Percentiles rank a stretch among this genome's conserved stretches.
Evolutionary conservation across 352 stramenopile species (phyloP).

Genomic region (Globisporangium canariense): DNA sequence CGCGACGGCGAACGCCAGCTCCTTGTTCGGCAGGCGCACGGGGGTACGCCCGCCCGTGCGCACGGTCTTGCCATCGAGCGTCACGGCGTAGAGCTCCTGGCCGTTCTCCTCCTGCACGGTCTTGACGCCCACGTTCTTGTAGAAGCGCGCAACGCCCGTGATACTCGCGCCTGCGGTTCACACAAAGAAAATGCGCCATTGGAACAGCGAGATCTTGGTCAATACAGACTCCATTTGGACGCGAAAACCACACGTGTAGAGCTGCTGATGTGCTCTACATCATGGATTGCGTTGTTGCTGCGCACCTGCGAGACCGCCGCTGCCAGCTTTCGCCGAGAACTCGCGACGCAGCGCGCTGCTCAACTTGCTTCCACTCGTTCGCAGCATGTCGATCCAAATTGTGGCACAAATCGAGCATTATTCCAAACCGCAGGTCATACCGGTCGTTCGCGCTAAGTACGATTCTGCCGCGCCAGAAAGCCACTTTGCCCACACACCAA

Average conservation of each 20-base stretch:
- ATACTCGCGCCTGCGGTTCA: constrained; percentile 61
- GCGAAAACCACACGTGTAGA: background rate
- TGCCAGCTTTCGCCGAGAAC: constrained; percentile 48
- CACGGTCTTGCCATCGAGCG: constrained; percentile 78
- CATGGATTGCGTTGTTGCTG: background rate
- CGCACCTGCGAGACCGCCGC: constrained; percentile 37
- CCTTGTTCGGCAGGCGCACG: constrained; percentile 56
- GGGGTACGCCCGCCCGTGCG: constrained; percentile 68
- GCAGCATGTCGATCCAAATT: constrained; percentile 22
- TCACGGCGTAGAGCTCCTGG: constrained; percentile 52
- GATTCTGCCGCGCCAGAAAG: background rate
- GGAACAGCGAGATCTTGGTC: constrained; percentile 1
- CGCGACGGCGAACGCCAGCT: constrained; percentile 68
- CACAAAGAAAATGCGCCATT: background rate
- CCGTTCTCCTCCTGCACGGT: constrained; percentile 32
- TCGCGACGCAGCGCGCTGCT: constrained; percentile 23
- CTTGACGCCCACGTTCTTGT: constrained; percentile 74
- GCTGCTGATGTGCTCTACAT: background rate
- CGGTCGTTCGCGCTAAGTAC: background rate
- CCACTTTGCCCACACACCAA: background rate
- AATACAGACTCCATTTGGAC: background rate
- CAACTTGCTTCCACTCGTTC: constrained; percentile 24
- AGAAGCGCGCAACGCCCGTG: constrained; percentile 76
- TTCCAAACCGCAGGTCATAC: no score
- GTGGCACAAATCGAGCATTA: background rate